Conservation (phyloP, 2,329 filamentous ascomycete species). For the Phoma sp. region DNA sequence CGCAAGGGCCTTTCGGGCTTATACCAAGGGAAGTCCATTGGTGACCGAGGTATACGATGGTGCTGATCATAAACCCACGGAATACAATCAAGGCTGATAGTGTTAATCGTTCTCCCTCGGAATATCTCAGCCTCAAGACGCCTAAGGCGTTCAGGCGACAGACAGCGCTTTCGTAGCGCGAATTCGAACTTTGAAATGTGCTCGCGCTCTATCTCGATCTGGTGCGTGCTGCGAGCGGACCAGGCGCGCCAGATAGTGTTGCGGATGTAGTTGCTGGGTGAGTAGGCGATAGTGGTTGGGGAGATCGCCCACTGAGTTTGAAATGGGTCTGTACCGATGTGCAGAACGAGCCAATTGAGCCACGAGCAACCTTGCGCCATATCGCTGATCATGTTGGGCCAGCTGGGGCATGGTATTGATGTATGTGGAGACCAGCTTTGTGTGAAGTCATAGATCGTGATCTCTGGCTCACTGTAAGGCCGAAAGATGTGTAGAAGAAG, state of each 20-base stretch:
- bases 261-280: constrained; percentile 1
- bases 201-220: constrained; percentile 26
- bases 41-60: constrained; percentile 10
- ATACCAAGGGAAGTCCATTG: constrained; percentile 23
- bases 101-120: constrained; percentile 20
- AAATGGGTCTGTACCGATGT: constrained; percentile 19
- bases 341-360: constrained; percentile 24
- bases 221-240: constrained; percentile 12
- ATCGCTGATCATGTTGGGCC: constrained; percentile 18
- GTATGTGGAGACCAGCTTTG: neutral
- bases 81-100: constrained; percentile 27
- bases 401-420: constrained; percentile 2
- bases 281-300: neutral
- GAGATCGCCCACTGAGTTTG: constrained; percentile 18
- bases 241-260: constrained; percentile 18
- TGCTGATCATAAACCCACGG: constrained; percentile 27
- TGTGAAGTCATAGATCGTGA: neutral
- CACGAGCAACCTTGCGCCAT: constrained; percentile 27
- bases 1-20: constrained; percentile 1
- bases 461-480: constrained; percentile 17
- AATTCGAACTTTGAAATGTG: constrained; percentile 24
- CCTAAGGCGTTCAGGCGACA: constrained; percentile 12
- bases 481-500: constrained; percentile 19
- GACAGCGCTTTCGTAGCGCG: constrained; percentile 21
- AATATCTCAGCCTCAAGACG: constrained; percentile 19